Percentiles rank a stretch among this genome's conserved stretches.
Conservation (phyloP, 495 filamentous ascomycete species). For the Mycothermus thermophilus region DNA sequence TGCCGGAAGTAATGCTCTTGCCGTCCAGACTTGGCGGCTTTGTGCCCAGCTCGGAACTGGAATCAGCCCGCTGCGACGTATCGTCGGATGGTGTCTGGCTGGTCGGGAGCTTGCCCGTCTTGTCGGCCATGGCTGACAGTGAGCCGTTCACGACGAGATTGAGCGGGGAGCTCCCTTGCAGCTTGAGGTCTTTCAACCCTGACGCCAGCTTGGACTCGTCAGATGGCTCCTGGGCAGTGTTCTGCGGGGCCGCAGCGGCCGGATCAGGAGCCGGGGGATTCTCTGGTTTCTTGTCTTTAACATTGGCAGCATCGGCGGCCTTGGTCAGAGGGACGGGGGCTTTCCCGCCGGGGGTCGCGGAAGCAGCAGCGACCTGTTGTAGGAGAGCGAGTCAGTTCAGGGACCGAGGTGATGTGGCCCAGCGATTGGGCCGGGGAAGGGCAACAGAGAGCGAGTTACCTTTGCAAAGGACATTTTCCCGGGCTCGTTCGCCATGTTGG, state of each 20-base stretch:
- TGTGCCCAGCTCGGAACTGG: conserved; percentile 58
- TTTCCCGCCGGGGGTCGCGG: conserved; percentile 32
- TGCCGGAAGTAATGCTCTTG: conserved; percentile 82
- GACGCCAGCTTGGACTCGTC: conserved; percentile 19
- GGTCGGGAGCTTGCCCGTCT: conserved; percentile 21
- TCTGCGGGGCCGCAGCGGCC: conserved; percentile 6
- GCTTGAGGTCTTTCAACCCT: conserved; percentile 25
- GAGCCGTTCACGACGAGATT: conserved; percentile 40
- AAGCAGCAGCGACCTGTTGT: conserved; percentile 39
- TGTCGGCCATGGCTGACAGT: conserved; percentile 18
- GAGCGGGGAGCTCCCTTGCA: conserved; percentile 21
- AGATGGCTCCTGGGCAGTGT: conserved; percentile 1
- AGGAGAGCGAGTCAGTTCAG: no score
- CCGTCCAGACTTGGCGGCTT: conserved; percentile 82
- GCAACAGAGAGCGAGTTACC: no score
- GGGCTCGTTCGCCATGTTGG: conserved; percentile 31
- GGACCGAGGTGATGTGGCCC: no score
- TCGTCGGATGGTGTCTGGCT: conserved; percentile 33
- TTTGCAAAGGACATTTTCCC: conserved; percentile 44
- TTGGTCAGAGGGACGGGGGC: conserved; percentile 18
- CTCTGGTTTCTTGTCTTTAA: conserved; percentile 6
- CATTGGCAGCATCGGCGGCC: conserved; percentile 5
- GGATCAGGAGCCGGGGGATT: not conserved
- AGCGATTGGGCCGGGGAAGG: no score
- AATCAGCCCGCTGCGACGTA: conserved; percentile 42